Evolutionary conservation across 352 stramenopile genomes (phyloP).

Genomic region (Pilasporangium apinafurcum): DNA sequence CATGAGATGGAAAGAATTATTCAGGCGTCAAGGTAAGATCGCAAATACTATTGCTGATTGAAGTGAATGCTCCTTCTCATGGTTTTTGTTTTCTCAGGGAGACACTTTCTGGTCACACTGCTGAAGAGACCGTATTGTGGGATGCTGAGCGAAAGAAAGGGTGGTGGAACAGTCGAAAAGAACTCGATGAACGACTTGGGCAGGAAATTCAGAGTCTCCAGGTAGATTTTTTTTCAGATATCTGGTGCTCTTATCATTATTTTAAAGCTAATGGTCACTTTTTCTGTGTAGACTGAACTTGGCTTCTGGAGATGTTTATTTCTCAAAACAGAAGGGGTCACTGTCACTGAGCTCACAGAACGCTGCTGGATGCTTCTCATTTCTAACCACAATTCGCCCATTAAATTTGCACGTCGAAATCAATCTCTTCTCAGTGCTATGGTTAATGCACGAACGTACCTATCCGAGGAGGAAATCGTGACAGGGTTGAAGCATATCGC

Average conservation of each 20-base stretch:
- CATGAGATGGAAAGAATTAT: slow-evolving; percentile 44
- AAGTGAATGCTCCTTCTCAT: neutral
- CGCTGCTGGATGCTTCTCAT: slow-evolving; percentile 28
- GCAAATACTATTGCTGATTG: neutral
- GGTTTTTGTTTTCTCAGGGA: slow-evolving; percentile 15
- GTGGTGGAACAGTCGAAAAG: slow-evolving; percentile 68
- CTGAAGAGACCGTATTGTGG: slow-evolving; percentile 46
- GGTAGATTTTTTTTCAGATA: slow-evolving; percentile 16
- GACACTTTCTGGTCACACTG: slow-evolving; percentile 53
- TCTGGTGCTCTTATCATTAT: slow-evolving; percentile 3
- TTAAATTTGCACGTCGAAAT: slow-evolving; percentile 12
- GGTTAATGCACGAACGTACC: slow-evolving; percentile 12
- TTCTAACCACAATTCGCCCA: neutral
- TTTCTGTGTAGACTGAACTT: slow-evolving; percentile 20
- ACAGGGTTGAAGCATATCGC: slow-evolving; percentile 32
- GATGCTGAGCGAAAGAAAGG: slow-evolving; percentile 54
- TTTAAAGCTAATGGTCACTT: too few species aligned
- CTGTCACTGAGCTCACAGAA: slow-evolving; percentile 4
- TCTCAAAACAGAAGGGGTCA: slow-evolving; percentile 9
- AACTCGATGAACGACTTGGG: slow-evolving; percentile 43
- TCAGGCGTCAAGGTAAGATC: slow-evolving; percentile 43
- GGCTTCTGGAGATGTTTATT: slow-evolving; percentile 59
- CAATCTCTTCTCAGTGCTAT: slow-evolving; percentile 28
- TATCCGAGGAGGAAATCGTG: slow-evolving; percentile 35
- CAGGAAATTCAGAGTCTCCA: slow-evolving; percentile 35